Evolutionary conservation across 2,329 filamentous ascomycete genomes (phyloP), one percentile per base, ranked within the genome.

Genomic region (Fusarium liriodendri): DNA sequence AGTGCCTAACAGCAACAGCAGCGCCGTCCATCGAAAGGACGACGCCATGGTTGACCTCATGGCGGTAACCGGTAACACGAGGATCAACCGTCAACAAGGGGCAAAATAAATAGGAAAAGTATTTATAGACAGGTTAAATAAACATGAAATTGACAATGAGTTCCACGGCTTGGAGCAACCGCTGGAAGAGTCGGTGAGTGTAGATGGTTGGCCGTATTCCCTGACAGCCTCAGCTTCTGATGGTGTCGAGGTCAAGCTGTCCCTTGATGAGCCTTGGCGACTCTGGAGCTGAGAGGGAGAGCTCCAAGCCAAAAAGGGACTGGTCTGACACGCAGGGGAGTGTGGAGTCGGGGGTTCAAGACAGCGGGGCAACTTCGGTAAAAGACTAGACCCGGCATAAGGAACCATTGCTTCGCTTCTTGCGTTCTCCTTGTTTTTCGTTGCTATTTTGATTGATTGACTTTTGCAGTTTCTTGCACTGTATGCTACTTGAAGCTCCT

Each of bases 21-120:
- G 86, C 77, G 89, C 85, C 80, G 91, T 89, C 93, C 93, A 94
- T 83, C 84, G 86, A 80, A 83, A 85, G 84, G 89, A 89, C 85
- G 85, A 82, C 81, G 83, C 83, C 79, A 83, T 81, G 62, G 79
- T 82, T 79, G 84, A 84, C 83, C 85, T 85, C 90, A 91, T 91
- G 79, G 78, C 77, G 77, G 67, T 71, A 66, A 57, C 66, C 77
- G 77, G 67, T 71, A 66, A 57, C 66, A 71, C 67, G 65, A 65
- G 52, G 68, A 64, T 66, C 50, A 63, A 60, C 62, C 57, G 64
- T n/a, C 20, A 62, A 33, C 27, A 63, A 33, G 68, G 57, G 62
- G 62, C 29, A 64, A 63, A 65, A 40, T 54, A 54, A 42, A 45
- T 25, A 64, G 18, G 54, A 66, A 62, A 40, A 14, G 52, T 32